Evolutionary conservation across 805 yeast species (phyloP).

Genomic region (Cyberlindnera saturnus): DNA sequence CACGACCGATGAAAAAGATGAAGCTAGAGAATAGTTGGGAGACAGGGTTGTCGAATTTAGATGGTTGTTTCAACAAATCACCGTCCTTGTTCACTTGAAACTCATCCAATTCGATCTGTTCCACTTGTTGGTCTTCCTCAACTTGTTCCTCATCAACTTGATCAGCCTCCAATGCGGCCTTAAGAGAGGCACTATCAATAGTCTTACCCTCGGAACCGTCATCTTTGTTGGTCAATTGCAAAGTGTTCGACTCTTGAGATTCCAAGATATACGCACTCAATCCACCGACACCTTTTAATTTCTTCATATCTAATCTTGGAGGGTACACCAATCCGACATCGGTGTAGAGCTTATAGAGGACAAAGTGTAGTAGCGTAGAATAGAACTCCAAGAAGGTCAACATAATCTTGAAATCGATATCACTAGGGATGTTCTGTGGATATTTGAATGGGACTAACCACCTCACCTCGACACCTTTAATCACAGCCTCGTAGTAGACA

Average conservation of each 20-base stretch:
- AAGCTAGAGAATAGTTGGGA: conserved; percentile 66
- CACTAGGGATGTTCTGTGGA: conserved; percentile 91
- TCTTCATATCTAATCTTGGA: conserved; percentile 64
- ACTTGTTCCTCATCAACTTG: conserved; percentile 30
- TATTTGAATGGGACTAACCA: conserved; percentile 98
- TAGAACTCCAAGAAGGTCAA: conserved; percentile 93
- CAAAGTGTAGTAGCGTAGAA: conserved; percentile 86
- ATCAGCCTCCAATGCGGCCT: conserved; percentile 44
- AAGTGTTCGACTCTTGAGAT: conserved; percentile 26
- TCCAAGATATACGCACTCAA: conserved; percentile 77
- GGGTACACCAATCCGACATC: conserved; percentile 88
- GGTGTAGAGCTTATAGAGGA: conserved; percentile 75
- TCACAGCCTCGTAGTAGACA: conserved; percentile 86
- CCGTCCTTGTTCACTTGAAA: conserved; percentile 64
- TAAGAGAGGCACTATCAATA: conserved; percentile 39
- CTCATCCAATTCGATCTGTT: conserved; percentile 54
- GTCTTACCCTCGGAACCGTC: conserved; percentile 25
- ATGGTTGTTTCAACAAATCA: conserved; percentile 72
- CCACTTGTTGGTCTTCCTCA: conserved; percentile 36
- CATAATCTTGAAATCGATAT: conserved; percentile 95
- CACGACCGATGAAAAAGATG: conserved; percentile 87
- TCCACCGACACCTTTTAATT: conserved; percentile 85
- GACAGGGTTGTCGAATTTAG: conserved; percentile 49
- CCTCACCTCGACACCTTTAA: conserved; percentile 87
- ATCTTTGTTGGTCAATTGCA: conserved; percentile 24